Base-by-base conservation (phyloP, 2,329 filamentous ascomycete genomes). In the Sordariomycetes sp. region DNA sequence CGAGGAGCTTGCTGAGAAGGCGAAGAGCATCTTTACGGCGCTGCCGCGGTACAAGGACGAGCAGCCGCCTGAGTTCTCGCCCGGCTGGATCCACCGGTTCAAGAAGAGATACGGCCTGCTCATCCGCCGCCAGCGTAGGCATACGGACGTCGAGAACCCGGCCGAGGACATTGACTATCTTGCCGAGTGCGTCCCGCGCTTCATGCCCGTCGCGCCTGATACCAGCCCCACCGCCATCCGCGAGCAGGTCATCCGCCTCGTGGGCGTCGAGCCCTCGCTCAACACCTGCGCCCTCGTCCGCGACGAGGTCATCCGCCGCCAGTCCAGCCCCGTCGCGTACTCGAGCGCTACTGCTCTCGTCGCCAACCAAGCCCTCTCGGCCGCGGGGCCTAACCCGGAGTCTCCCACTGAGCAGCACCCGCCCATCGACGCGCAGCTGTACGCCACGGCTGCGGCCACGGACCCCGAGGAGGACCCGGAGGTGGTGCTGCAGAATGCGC, bases 11-110 rank as follows among this genome's bases (percentile, higher is more conserved):
- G 79, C 78, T 60, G 80, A 83, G 36, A 83, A 83, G 70, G 80
- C 80, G 51, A 83, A 82, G 65, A 65, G 69, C 58, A 81, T 84
- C 62, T 84, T 83, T 65, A 69, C 70, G 51, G 76, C 80, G 62
- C 70, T 84, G 32, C 79, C 80, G 17, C 77, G 79, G 20, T 83
- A 84, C 66, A 81, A 79, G 65, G 80, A 80, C 61, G 79, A 83
- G 65, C 68, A 68, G n/a, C 70, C 80, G 1, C 80, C 80, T 53
- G 80, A 84, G 66, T 84, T 84, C 65, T 82, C 79, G 0, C 80
- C 80, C 0, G 80, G 80, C 48, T 84, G 80, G 80, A 83, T 84
- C 59, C 80, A 84, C 62, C 75, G 80, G 39, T 84, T 84, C 69
- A 84, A 84, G 69, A 83, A 82, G 65, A 75, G 80, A 12, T 84